Evolutionary conservation across 768 basidiomycete species (phyloP), one percentile per base, ranked within the genome.

Genomic region (Russula earlei): DNA sequence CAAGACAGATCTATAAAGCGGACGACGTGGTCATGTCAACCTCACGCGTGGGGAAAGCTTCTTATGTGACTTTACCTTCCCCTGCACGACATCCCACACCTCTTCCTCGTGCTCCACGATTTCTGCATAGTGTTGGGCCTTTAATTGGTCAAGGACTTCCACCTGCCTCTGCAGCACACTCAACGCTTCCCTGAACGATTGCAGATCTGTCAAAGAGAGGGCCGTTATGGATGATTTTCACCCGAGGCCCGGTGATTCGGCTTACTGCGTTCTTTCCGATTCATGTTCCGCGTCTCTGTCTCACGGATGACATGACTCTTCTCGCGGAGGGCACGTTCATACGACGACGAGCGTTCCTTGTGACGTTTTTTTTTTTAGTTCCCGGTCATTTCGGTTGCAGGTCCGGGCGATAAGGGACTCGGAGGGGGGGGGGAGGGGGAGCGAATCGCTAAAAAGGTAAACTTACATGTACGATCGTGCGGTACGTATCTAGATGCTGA

Each of bases 51-150:
- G 17, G 37, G 33, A 42, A 37, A 49, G 47, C 37, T 27, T 33
- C 10, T 31, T 36, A 27, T 15, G 29, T 62, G 68, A 33, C 11
- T 9, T 11, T 61, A 87, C 87, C 75, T 94, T 95, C 60, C 77
- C 81, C 67, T 94, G 83, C 6, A 95, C 90, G 14, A 82, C 80
- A 63, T 93, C 83, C 94, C 94, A 97, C n/a, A 91, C 86, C 68
- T 95, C 85, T 63, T 94, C 91, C 71, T 96, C 93, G 63, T 93
- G 92, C 56, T 90, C 88, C 48, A 92, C 72, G 51, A 95, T 91
- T 63, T 91, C 85, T 60, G 85, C 80, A 65, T 97, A 94, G 71
- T 97, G 91, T 7, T 79, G 75, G 8, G 74, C 79, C 66, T 94
- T 95, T 54, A 97, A 73, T 52, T 81, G 81, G 69, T 97, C 93